Percentiles rank a stretch among this genome's conserved stretches.
Conservation (phyloP, 2,329 filamentous ascomycete species). For the Amylocarpus encephaloides region DNA sequence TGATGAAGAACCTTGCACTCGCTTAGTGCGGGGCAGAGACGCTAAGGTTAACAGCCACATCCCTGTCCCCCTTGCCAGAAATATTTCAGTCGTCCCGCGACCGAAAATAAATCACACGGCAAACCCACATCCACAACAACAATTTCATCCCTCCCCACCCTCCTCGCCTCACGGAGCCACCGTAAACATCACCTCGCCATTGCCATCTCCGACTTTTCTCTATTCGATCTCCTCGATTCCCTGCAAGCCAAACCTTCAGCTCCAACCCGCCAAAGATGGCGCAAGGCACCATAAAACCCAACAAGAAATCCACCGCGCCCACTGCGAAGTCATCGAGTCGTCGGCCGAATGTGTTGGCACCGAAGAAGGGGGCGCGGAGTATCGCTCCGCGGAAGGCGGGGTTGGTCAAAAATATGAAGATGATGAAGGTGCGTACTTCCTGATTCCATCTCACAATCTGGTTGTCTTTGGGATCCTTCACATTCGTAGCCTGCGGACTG, state of each 20-base stretch:
- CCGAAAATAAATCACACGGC: too few relatives aligned
- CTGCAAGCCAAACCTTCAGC: too few relatives aligned
- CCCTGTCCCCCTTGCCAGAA: background rate
- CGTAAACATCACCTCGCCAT: too few relatives aligned
- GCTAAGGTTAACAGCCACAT: background rate
- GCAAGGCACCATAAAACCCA: constrained; percentile 30
- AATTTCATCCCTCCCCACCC: too few relatives aligned
- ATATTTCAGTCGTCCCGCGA: background rate
- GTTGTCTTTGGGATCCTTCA: too few relatives aligned
- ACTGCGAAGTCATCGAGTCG: constrained; percentile 20
- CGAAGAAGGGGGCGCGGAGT: constrained; percentile 52
- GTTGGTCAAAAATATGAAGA: constrained; percentile 53
- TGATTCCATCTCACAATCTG: too few relatives aligned
- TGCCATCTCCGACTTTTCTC: too few relatives aligned
- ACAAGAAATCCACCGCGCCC: constrained; percentile 24
- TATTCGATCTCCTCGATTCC: too few relatives aligned
- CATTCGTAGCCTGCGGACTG: too few relatives aligned
- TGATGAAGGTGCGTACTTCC: constrained; percentile 47
- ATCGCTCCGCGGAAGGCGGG: constrained; percentile 61
- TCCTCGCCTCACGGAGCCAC: too few relatives aligned
- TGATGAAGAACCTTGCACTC: background rate
- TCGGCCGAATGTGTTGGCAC: constrained; percentile 37
- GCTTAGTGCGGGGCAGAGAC: background rate
- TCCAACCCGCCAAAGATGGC: constrained; percentile 22
- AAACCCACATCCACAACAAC: too few relatives aligned